Conservation (phyloP, 1,139 yeast genomes). For the Yamadazyma taylorii region DNA sequence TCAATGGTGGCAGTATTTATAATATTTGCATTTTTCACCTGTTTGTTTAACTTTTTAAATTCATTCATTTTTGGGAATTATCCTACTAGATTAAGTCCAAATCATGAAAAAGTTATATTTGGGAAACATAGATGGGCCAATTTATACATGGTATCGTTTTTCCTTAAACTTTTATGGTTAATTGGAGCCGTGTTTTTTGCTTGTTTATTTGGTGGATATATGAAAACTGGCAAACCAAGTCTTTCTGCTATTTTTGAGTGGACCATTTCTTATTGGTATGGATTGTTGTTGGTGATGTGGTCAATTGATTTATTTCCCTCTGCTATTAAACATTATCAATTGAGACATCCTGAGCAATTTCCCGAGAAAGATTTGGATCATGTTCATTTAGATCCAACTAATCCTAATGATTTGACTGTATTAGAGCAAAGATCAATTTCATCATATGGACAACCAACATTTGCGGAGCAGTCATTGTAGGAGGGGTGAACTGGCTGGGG, state of each 20-base stretch:
- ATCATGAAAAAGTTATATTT: constrained; percentile 42
- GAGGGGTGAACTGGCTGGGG: too few relatives aligned
- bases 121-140: constrained; percentile 40
- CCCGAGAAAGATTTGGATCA: constrained; percentile 14
- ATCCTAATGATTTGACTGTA: constrained; percentile 14
- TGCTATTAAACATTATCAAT: constrained; percentile 35
- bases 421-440: constrained; percentile 18
- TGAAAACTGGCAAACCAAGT: constrained; percentile 35
- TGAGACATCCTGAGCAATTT: constrained; percentile 24
- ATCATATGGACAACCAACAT: constrained; percentile 20
- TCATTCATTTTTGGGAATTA: constrained; percentile 62
- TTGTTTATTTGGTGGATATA: constrained; percentile 58
- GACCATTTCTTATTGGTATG: constrained; percentile 82
- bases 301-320: constrained; percentile 72
- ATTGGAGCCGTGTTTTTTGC: constrained; percentile 70
- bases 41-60: constrained; percentile 59
- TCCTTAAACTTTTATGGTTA: constrained; percentile 65
- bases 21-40: constrained; percentile 64
- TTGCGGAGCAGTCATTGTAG: constrained; percentile 12
- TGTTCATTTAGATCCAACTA: constrained; percentile 15
- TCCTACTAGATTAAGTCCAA: constrained; percentile 40
- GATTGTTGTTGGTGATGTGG: constrained; percentile 64
- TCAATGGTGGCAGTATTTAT: constrained; percentile 75
- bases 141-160: constrained; percentile 50
- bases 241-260: constrained; percentile 74